phyloP scores from a whole-genome alignment of 805 yeast species.

The Metschnikowia rubicola region DNA sequence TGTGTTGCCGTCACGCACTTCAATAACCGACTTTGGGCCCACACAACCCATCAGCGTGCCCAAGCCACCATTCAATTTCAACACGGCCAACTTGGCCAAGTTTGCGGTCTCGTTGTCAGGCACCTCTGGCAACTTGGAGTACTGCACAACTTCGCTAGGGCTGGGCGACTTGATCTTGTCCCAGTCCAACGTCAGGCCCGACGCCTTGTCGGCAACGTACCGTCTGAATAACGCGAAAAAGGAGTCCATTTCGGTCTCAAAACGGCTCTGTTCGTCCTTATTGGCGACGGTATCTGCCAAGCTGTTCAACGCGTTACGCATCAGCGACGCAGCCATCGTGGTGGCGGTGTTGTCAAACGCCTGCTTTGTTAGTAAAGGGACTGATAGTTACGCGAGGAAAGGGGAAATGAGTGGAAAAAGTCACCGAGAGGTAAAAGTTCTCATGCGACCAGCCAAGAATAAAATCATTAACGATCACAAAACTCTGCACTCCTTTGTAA shows the following conservation, averaged over 20 bases:
- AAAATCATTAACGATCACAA: too few relatives aligned
- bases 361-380: conserved; percentile 27
- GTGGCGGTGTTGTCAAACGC: conserved; percentile 95
- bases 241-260: conserved; percentile 91
- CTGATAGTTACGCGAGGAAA: too few relatives aligned
- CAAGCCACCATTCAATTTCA: conserved; percentile 95
- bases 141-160: conserved; percentile 84
- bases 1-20: conserved; percentile 97
- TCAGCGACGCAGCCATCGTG: conserved; percentile 93
- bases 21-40: conserved; percentile 97
- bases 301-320: conserved; percentile 92
- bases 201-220: conserved; percentile 83
- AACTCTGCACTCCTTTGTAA: too few relatives aligned
- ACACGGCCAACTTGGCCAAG: conserved; percentile 84
- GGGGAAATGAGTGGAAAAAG: too few relatives aligned
- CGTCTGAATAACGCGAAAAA: conserved; percentile 92
- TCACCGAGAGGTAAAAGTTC: too few relatives aligned
- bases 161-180: conserved; percentile 91
- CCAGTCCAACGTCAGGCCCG: conserved; percentile 85
- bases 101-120: conserved; percentile 34
- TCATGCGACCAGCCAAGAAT: too few relatives aligned
- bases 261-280: conserved; percentile 46
- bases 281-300: conserved; percentile 78
- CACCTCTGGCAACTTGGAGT: conserved; percentile 43
- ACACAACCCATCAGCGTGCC: conserved; percentile 99